Base-by-base conservation (phyloP, 2,329 filamentous ascomycete species). In the Lachnellula arida region DNA sequence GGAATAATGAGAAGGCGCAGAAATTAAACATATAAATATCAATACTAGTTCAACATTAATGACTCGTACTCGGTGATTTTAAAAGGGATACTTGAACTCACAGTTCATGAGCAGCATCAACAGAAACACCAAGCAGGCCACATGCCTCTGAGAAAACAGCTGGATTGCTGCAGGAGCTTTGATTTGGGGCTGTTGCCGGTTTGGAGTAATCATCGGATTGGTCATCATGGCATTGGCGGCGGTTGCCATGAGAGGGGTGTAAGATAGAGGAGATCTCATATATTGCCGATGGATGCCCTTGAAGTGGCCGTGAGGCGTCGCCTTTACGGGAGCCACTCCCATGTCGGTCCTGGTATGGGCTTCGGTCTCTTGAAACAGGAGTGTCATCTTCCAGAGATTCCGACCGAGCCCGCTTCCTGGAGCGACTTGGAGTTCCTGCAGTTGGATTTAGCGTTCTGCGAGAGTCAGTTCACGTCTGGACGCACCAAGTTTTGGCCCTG, bases 1-100 rank as follows among this genome's bases (percentile, higher is more conserved):
- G 50, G 40, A 56, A 59, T 34, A 59, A 46, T 23, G 49, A 53
- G 46, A 59, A 59, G 4, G 57, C 32, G 11, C 49, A 53, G 37
- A 59, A 53, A 28, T 56, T 49, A 7, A 35, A 19, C 19, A 44
- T 44, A 14, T 44, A 44, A 44, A 44, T 22, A 44, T 25, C 19
- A 22, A 44, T 25, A 9, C 42, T 44, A 28, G 8, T 28, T 28
- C 17, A 22, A 44, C 11, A 8, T 44, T 44, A 25, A 14, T 17
- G 28, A 32, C 2, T 32, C 28, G 28, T 32, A 32, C 28, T 32
- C 19, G 15, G 17, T 14, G 19, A 5, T 23, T 22, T 22, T 11
- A 17, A 44, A 22, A 22, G 19, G 8, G 25, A 5, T 1, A 14
- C 22, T 19, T 22, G 12, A 19, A 17, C 42, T 23, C 17, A 44